A percentile compares a stretch with the other conserved stretches of the same genome.
These are phyloP conservation scores for Fusarium pilosicola DNA, from an alignment of 2,329 filamentous ascomycete genomes.

Conservation along the genomic window DNA sequence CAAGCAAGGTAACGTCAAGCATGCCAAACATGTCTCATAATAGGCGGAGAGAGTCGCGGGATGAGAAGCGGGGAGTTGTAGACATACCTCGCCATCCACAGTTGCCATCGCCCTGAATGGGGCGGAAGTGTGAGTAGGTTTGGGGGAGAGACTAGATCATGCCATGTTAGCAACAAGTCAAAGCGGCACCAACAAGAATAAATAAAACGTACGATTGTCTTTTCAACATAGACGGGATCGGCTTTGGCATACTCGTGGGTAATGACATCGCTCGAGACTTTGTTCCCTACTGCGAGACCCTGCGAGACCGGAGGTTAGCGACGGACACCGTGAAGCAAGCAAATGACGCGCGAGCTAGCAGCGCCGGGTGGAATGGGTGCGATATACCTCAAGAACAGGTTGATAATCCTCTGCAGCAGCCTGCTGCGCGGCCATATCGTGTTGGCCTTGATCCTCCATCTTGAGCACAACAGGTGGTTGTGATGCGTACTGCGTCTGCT, in stretches of 20 bases:
- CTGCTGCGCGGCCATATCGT: slow-evolving; percentile 67
- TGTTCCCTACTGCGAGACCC: slow-evolving; percentile 85
- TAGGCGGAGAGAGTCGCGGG: neutral
- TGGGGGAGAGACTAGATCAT: slow-evolving; percentile 75
- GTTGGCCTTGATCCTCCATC: slow-evolving; percentile 50
- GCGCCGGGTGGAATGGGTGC: neutral
- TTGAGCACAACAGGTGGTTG: slow-evolving; percentile 28
- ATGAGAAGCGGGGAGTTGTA: slow-evolving; percentile 23
- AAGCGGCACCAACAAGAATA: neutral
- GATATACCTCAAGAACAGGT: slow-evolving; percentile 64
- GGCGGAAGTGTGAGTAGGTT: slow-evolving; percentile 88
- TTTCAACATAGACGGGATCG: slow-evolving; percentile 84
- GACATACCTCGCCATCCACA: slow-evolving; percentile 96
- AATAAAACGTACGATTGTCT: slow-evolving; percentile 78
- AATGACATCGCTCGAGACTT: slow-evolving; percentile 79
- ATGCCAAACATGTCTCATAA: slow-evolving; percentile 11
- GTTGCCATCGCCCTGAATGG: slow-evolving; percentile 90
- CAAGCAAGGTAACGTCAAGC: slow-evolving; percentile 23
- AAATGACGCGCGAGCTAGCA: slow-evolving; percentile 15
- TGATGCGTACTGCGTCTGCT: slow-evolving; percentile 25
- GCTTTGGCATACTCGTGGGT: slow-evolving; percentile 88
- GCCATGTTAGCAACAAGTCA: slow-evolving; percentile 19
- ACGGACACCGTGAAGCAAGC: neutral
- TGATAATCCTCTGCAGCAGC: slow-evolving; percentile 68
- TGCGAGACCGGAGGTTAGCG: slow-evolving; percentile 53